Base-by-base conservation (phyloP, 169 alveolate species). In the Toxoplasma gondii region DNA sequence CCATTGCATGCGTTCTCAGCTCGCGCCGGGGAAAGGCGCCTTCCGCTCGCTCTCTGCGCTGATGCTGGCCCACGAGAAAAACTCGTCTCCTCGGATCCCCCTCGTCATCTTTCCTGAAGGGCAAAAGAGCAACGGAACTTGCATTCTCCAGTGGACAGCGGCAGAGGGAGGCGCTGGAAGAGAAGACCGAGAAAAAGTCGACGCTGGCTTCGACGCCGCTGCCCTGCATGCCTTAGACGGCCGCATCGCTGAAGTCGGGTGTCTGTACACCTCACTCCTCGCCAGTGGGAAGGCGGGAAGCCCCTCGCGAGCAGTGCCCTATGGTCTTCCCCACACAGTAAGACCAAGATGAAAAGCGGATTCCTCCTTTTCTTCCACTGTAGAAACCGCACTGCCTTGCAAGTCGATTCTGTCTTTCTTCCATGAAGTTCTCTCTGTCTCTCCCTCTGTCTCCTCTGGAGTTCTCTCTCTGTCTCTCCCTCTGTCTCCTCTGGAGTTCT, bases 111-210 rank as follows among this genome's bases (percentile, higher is more conserved):
- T 93, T 31, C 95, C 95, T 29, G 95, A 93, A 45, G 95, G 95
- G n/a, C 95, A 93, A 88, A 93, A 93, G 70, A 93, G 95, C 83
- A 93, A 93, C 82, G 95, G 95, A 83, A 44, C 49, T 53, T 93
- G 95, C 84, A 64, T 93, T 90, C 43, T 93, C 82, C 93, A 44
- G 78, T 93, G 95, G 95, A 70, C 74, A 24, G 92, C 92, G 34
- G 67, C 39, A 69, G 74, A 7, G 74, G 74, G 31, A 1, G 74
- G 7, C 74, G 74, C 74, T 31, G 74, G 74, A 49, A 49, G 12
- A 31, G 86, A 45, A 7, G 86, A 78, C 4, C 39, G 45, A 2
- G n/a, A n/a, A 45, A 78, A 19, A 1, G 19, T 16, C 45, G 1
- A 41, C n/a, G 16, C 41, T 12, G 84, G 93, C n/a, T 39, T 87